These are phyloP conservation scores for Pyrus betulifolia DNA, from an alignment of 306 rosid species.

Conservation along the genomic window DNA sequence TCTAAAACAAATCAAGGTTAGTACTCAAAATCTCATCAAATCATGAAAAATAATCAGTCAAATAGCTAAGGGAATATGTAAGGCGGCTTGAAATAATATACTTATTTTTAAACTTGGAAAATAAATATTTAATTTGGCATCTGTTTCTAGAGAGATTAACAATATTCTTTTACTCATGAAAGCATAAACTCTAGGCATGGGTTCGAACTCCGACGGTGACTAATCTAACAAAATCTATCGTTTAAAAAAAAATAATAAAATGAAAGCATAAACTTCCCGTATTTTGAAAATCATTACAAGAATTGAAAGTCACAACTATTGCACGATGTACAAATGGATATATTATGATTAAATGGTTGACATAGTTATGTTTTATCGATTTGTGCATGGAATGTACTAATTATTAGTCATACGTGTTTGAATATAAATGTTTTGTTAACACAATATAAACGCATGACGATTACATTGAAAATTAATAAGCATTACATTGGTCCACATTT, in stretches of 20 bases:
- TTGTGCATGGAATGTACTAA: no score
- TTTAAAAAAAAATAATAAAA: no score
- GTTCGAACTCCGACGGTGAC: fast-evolving
- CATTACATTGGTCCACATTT: background rate
- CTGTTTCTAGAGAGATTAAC: background rate
- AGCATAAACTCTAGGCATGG: background rate
- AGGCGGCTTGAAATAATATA: background rate
- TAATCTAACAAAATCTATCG: no score
- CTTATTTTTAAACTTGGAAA: background rate
- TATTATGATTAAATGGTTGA: no score
- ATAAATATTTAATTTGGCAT: background rate
- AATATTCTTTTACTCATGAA: background rate
- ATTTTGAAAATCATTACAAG: fast-evolving
- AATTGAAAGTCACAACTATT: background rate
- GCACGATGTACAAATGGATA: no score
- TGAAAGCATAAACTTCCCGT: no score
- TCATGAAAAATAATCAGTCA: background rate
- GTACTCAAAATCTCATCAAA: background rate
- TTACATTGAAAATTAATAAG: no score
- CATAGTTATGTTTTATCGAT: no score
- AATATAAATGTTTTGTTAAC: no score
- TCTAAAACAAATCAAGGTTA: background rate
- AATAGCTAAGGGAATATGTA: background rate
- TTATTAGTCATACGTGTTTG: no score
- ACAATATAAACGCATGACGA: no score